Base-by-base conservation (phyloP, 306 rosid species). In the Medicago ruthenica region DNA sequence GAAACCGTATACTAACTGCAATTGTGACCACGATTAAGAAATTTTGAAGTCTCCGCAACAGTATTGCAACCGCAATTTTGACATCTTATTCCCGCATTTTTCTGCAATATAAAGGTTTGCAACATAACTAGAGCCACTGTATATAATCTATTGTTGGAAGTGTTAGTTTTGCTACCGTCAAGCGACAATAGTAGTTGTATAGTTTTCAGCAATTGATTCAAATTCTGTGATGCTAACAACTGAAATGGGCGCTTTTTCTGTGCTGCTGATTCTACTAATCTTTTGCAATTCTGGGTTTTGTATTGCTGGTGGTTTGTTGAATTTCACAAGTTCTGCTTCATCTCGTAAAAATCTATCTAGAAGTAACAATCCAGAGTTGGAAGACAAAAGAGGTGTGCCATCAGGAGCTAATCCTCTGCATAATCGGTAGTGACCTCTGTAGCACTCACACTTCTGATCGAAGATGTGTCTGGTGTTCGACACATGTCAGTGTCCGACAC, bases 391-490 rank as follows among this genome's bases (percentile, higher is more conserved):
- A 71, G 84, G 91, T 1, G 81, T 87, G 69, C 93, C 93, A 27
- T 60, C 89, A 0, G 91, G 91, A 73, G 85, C 89, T 51, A 89
- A 87, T 87, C 93, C 93, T 71, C 85, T 87, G 71, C 93, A 87
- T 73, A 86, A 87, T 81, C 75, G 90, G 70, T 89, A 86, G 86
- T 63, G 64, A 76, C 51, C 51, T 5, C 37, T 34, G 37, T 34
- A 34, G 7, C 37, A 34, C 37, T 1, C 1, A 34, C 7, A 34
- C 37, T 34, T 34, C 7, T 34, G 37, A 34, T 34, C 7, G 7
- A 34, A 34, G 37, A 34, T 34, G 37, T 5, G 7, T 34, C 7
- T 6, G 37, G 7, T 34, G 37, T 6, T 4, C 37, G 7, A 34
- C 7, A 34, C 37, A 6, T 34, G 37, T 34, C 37, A 34, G 7